Conservation (phyloP, 2,329 filamentous ascomycete genomes). For the Penicillium sp. region DNA sequence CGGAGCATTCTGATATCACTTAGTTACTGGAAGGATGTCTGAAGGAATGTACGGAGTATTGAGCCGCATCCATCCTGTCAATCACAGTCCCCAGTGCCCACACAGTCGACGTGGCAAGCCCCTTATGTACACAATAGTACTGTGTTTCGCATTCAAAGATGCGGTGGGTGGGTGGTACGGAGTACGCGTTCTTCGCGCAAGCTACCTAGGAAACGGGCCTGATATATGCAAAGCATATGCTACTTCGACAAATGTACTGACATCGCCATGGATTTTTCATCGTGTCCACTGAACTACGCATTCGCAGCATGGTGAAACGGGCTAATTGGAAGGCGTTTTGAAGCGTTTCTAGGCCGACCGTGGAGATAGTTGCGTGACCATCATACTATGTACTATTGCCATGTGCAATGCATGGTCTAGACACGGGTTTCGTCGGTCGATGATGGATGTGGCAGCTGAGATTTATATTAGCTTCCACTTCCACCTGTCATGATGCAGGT, state of each 20-base stretch:
- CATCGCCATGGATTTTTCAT: neutral
- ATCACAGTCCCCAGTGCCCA: too few relatives aligned
- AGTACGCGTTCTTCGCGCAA: neutral
- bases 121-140: neutral
- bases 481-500: slow-evolving; percentile 2
- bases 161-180: too few relatives aligned
- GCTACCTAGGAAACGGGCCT: neutral
- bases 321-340: neutral
- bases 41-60: too few relatives aligned
- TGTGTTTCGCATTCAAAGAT: neutral
- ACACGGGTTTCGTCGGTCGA: neutral
- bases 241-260: too few relatives aligned
- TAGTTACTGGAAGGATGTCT: too few relatives aligned
- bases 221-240: neutral
- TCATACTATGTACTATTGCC: too few relatives aligned
- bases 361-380: neutral
- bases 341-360: too few relatives aligned
- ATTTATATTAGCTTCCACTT: neutral
- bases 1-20: neutral
- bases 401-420: neutral
- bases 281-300: neutral
- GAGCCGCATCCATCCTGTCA: neutral
- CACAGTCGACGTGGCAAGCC: neutral
- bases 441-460: neutral
- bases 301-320: neutral